Evolutionary conservation across 805 yeast genomes (phyloP), one percentile per base, ranked within the genome.

Genomic region (Hanseniaspora valbyensis): DNA sequence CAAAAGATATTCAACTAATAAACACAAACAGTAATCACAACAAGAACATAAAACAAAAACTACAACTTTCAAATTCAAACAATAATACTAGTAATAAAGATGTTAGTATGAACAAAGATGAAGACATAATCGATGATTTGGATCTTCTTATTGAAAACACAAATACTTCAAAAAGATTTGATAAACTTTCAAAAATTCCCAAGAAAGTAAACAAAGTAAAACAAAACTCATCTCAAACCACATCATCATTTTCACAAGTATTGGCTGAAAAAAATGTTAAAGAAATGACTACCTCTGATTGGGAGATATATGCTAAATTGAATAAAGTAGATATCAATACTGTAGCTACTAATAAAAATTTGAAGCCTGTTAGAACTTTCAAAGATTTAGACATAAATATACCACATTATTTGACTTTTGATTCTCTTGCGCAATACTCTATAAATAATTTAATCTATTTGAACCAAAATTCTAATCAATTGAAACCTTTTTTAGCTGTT

Each of bases 241-340:
- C 39, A 6, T 2, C 16, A 3, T 28, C 49, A 2, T 37, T 44
- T 29, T 40, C 39, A 19, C 10, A 12, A 10, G 12, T 29, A 14
- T 37, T 44, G 16, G 19, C 26, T 21, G 29, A 44, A 16, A 44
- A 44, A 25, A 25, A 21, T 9, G 4, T 29, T 16, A 24, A 26
- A 13, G 30, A 44, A 21, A 44, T 44, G 49, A 44, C 49, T 12
- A 28, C 29, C 9, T 13, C 49, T 1, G 41, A 39, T 24, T 44
- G 49, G 49, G 37, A 44, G 2, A 44, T 44, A 14, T 44, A 44
- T 30, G 37, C 49, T 5, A 36, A 44, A 30, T 24, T 44, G 10
- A 29, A 37, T 29, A 37, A 32, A 29, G 19, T 44, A 9, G 42
- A 36, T 3, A 37, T 44, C 1, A 44, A 44, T 29, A 44, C 42